These are phyloP conservation scores for Dunaliella primolecta DNA, from an alignment of 139 green algal species.

Conservation along the genomic window DNA sequence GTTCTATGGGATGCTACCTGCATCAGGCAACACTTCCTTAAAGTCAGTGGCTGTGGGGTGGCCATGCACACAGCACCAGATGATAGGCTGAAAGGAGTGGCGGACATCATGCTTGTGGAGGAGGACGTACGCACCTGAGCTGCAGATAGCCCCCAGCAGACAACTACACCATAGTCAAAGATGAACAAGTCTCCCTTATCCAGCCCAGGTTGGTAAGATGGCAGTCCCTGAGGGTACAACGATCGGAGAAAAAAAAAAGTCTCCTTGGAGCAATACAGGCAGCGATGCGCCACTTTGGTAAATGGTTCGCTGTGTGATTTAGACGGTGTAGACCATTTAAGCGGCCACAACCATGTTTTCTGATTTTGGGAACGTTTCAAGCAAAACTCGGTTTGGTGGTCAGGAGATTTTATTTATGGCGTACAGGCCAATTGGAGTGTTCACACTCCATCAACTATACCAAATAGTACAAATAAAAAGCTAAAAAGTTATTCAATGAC, in stretches of 20 bases:
- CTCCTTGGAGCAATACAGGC: background rate
- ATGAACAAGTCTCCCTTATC: background rate
- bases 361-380: background rate
- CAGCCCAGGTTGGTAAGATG: background rate
- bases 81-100: too few species aligned
- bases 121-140: background rate
- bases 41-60: too few species aligned
- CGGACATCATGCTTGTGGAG: too few species aligned
- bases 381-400: background rate
- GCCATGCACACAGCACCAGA: too few species aligned
- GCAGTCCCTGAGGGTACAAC: background rate
- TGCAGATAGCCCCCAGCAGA: conserved; percentile 60
- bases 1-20: too few species aligned
- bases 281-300: background rate
- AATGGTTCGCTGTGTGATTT: background rate
- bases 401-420: background rate
- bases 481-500: background rate
- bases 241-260: background rate
- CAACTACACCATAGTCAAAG: conserved; percentile 66
- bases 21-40: too few species aligned
- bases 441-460: background rate
- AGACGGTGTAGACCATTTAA: too few species aligned
- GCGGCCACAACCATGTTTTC: background rate
- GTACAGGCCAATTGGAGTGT: background rate
- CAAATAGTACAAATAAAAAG: background rate